Conservation (phyloP, 495 filamentous ascomycete species). For the Neurospora sp. region DNA sequence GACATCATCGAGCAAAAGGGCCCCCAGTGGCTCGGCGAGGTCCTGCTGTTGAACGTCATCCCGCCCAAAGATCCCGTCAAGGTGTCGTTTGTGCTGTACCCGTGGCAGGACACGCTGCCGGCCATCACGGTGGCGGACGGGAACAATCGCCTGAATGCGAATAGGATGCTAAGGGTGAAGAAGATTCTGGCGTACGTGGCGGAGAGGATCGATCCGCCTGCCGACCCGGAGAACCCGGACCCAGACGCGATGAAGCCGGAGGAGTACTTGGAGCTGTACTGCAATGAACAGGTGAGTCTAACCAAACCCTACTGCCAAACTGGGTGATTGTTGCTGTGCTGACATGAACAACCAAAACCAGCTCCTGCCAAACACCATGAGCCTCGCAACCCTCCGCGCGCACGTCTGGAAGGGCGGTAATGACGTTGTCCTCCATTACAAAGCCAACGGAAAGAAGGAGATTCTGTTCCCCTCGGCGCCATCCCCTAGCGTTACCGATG, state of each 20-base stretch:
- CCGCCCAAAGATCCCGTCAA: constrained; percentile 89
- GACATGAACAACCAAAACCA: constrained; percentile 12
- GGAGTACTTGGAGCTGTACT: constrained; percentile 88
- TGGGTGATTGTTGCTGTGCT: constrained; percentile 3
- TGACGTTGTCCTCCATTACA: constrained; percentile 85
- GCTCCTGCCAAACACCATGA: constrained; percentile 60
- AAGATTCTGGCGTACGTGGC: constrained; percentile 92
- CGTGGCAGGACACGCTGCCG: constrained; percentile 68
- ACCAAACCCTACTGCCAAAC: neutral
- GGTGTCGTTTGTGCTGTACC: constrained; percentile 81
- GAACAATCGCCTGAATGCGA: constrained; percentile 86
- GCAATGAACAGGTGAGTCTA: constrained; percentile 70
- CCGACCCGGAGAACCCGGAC: constrained; percentile 38
- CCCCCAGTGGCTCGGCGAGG: constrained; percentile 85
- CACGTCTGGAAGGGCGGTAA: constrained; percentile 88
- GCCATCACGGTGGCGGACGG: constrained; percentile 55
- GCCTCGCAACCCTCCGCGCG: constrained; percentile 76
- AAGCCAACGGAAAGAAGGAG: constrained; percentile 70
- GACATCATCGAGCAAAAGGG: constrained; percentile 75
- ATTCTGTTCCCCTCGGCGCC: constrained; percentile 25
- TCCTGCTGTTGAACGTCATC: constrained; percentile 75
- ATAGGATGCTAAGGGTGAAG: constrained; percentile 88
- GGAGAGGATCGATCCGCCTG: constrained; percentile 68
- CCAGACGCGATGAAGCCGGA: constrained; percentile 63
- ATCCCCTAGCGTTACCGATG: constrained; percentile 10